Conservation (phyloP, 495 filamentous ascomycete genomes). For the Aspergillus biplanus region DNA sequence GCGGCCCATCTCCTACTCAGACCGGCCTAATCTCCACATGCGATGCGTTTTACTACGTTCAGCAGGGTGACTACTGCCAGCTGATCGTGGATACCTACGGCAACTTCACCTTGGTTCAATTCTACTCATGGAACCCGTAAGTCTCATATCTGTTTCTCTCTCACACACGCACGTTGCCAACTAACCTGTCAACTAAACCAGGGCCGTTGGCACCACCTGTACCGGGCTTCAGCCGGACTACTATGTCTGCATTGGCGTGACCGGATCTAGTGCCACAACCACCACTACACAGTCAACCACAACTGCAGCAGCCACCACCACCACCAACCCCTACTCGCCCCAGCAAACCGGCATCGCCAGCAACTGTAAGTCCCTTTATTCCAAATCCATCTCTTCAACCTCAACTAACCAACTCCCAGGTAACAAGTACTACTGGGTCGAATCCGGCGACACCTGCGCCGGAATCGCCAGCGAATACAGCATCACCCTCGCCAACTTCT, state of each 20-base stretch:
- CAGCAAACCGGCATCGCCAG: constrained; percentile 7
- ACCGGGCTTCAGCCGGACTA: constrained; percentile 11
- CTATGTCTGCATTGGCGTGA: constrained; percentile 14
- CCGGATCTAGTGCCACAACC: not conserved
- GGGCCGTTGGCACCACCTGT: not conserved
- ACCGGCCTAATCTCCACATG: constrained; percentile 24
- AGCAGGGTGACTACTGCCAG: constrained; percentile 3
- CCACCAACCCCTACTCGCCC: not conserved
- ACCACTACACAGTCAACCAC: constrained; percentile 6
- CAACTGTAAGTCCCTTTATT: not conserved
- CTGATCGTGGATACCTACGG: not conserved
- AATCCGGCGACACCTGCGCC: constrained; percentile 2
- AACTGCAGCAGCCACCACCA: not conserved
- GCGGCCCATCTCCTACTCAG: constrained; percentile 27
- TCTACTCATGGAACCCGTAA: constrained; percentile 18
- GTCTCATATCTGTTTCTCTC: not conserved
- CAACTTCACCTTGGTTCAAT: constrained; percentile 9
- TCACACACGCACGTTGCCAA: not conserved
- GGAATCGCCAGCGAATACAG: not conserved
- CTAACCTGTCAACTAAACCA: not conserved
- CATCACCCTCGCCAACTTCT: constrained; percentile 11
- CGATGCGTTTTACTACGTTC: constrained; percentile 24
- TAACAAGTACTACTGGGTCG: constrained; percentile 10
- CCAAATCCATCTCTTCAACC: too few species aligned
- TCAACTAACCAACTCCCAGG: not conserved